These are phyloP conservation scores for Schizonepeta tenuifolia DNA, from an alignment of 257 asterid genomes.

Conservation along the genomic window DNA sequence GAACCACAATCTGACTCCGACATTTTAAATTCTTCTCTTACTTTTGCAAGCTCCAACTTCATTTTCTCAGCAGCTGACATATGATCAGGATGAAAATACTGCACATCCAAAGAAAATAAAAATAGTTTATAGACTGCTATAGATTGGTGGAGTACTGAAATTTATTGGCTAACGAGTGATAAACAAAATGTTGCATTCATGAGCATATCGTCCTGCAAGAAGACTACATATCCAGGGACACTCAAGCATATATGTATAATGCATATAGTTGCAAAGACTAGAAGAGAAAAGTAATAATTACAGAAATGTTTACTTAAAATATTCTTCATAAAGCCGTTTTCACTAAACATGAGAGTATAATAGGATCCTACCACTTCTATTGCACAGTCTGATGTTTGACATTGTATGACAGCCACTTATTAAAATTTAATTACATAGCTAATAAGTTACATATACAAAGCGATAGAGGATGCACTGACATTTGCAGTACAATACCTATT, in stretches of 20 bases:
- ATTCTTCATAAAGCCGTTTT: neutral
- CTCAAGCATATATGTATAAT: neutral
- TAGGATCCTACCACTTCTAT: neutral
- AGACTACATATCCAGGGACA: neutral
- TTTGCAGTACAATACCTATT: neutral
- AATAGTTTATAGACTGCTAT: too few relatives aligned
- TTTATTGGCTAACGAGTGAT: neutral
- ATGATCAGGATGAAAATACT: conserved; percentile 89
- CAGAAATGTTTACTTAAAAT: neutral
- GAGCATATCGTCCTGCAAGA: neutral
- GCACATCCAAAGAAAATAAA: conserved; percentile 31
- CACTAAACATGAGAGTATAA: conserved; percentile 19
- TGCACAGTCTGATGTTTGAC: neutral
- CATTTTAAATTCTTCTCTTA: conserved; percentile 85
- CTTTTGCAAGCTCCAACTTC: conserved; percentile 82
- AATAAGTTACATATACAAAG: neutral
- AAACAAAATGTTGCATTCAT: neutral
- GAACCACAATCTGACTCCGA: conserved; percentile 98
- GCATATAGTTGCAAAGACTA: neutral
- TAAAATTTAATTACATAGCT: neutral
- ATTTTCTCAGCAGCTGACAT: conserved; percentile 92
- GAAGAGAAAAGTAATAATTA: too few relatives aligned
- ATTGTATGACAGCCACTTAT: neutral
- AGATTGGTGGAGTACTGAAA: too few relatives aligned
- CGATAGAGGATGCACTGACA: neutral